These are phyloP conservation scores for Collybia nuda DNA, from an alignment of 768 basidiomycete genomes.

Conservation along the genomic window DNA sequence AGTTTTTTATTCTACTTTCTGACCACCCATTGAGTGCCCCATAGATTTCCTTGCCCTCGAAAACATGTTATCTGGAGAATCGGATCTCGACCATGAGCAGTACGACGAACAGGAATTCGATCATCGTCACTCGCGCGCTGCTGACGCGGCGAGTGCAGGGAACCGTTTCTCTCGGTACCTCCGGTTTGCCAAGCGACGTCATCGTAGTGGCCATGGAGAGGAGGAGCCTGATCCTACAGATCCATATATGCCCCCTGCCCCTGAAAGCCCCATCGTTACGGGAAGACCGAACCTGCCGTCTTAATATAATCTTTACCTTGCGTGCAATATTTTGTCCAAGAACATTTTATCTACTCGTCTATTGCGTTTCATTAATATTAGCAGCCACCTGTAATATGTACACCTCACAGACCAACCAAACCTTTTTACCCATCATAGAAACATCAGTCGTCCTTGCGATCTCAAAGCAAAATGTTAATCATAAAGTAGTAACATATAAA, in stretches of 20 bases:
- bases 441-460: too few relatives aligned
- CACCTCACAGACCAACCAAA: too few relatives aligned
- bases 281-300: neutral
- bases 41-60: conserved; percentile 63
- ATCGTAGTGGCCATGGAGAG: conserved; percentile 20
- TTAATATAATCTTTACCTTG: too few relatives aligned
- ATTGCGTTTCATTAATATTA: neutral
- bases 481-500: neutral
- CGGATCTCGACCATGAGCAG: conserved; percentile 17
- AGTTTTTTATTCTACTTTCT: conserved; percentile 11
- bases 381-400: neutral
- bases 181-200: conserved; percentile 45
- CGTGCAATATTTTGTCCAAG: neutral
- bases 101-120: conserved; percentile 13
- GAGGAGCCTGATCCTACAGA: conserved; percentile 30
- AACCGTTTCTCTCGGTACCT: conserved; percentile 60
- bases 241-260: conserved; percentile 30
- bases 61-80: conserved; percentile 44
- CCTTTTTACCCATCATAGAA: too few relatives aligned
- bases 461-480: too few relatives aligned
- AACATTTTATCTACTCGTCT: neutral
- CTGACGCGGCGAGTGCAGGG: conserved; percentile 11
- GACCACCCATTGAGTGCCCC: neutral
- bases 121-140: conserved; percentile 2
- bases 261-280: conserved; percentile 23